Percentiles rank a stretch among this genome's conserved stretches.
These are phyloP conservation scores for Penicillium flavigenum DNA, from an alignment of 495 filamentous ascomycete genomes.

Conservation along the genomic window DNA sequence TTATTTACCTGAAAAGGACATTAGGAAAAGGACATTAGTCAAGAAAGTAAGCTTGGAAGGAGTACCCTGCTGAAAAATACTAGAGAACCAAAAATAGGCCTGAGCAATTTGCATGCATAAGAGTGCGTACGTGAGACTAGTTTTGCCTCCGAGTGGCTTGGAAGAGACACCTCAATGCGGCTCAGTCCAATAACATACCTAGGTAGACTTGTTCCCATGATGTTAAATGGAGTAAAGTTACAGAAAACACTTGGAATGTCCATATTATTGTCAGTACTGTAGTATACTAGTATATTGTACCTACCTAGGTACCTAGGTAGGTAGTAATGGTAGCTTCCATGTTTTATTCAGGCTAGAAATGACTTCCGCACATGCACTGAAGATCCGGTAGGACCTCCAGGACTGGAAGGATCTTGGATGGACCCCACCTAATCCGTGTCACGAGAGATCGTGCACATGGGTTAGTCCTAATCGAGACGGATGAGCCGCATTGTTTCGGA, in stretches of 20 bases:
- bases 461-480: constrained; percentile 2
- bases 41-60: too few relatives aligned
- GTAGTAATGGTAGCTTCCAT: too few relatives aligned
- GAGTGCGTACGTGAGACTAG: not conserved
- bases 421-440: constrained; percentile 7
- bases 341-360: not conserved
- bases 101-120: not conserved
- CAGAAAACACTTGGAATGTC: too few relatives aligned
- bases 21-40: too few relatives aligned
- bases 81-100: not conserved
- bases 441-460: not conserved
- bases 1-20: too few relatives aligned
- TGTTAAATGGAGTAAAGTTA: not conserved
- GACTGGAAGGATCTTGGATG: not conserved
- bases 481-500: constrained; percentile 3
- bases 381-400: constrained; percentile 3
- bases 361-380: not conserved
- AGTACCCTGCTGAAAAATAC: not conserved
- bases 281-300: too few relatives aligned
- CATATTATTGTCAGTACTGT: too few relatives aligned
- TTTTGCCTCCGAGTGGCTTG: constrained; percentile 5
- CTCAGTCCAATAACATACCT: not conserved
- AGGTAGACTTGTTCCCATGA: not conserved
- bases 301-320: too few relatives aligned
- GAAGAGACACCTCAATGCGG: not conserved